Conservation (phyloP, 1,284 basidiomycete species). For the Boletus mariae region DNA sequence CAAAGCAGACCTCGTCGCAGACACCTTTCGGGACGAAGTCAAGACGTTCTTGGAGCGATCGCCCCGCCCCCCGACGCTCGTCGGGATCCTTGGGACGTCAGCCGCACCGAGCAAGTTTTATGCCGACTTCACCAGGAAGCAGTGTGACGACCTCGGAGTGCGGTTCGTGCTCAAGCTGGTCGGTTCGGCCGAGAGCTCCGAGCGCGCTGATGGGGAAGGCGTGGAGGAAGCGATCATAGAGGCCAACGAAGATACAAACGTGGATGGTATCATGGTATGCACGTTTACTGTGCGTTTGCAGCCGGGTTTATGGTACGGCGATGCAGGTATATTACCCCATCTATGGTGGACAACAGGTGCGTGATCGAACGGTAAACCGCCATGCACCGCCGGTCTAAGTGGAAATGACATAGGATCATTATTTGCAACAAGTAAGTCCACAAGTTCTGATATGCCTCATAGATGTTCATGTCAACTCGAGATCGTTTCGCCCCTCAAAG, state of each 20-base stretch:
- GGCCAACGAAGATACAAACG: slow-evolving; percentile 81
- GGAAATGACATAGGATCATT: slow-evolving; percentile 71
- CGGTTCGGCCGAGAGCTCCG: slow-evolving; percentile 56
- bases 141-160: slow-evolving; percentile 87
- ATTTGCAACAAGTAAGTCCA: slow-evolving; percentile 78
- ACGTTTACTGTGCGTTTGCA: background rate
- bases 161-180: slow-evolving; percentile 78
- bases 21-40: slow-evolving; percentile 67
- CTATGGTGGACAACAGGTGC: slow-evolving; percentile 79
- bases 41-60: slow-evolving; percentile 43
- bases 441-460: background rate
- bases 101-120: slow-evolving; percentile 87
- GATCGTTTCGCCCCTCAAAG: slow-evolving; percentile 93
- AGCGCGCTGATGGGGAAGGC: slow-evolving; percentile 54
- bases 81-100: slow-evolving; percentile 89
- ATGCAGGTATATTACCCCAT: slow-evolving; percentile 89
- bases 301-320: background rate
- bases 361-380: slow-evolving; percentile 18
- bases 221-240: slow-evolving; percentile 95
- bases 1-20: slow-evolving; percentile 70
- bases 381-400: background rate
- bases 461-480: slow-evolving; percentile 30
- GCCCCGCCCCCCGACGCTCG: slow-evolving; percentile 65
- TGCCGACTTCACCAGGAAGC: slow-evolving; percentile 90
- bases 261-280: slow-evolving; percentile 95